phyloP scores from a whole-genome alignment of 148 eudicot species.

The Rhododendron vialii region DNA sequence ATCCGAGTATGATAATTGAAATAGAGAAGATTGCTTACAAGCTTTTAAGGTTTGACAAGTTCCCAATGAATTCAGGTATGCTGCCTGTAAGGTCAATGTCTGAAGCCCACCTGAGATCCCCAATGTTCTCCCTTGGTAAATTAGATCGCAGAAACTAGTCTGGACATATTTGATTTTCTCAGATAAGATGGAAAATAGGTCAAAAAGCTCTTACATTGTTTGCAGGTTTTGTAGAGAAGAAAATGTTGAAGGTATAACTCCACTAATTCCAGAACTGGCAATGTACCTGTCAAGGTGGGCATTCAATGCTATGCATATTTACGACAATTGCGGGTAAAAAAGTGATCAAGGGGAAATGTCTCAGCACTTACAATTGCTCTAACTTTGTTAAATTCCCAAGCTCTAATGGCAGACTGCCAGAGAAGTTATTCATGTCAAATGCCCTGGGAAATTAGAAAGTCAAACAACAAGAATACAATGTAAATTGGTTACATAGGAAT shows the following conservation, averaged over 20 bases:
- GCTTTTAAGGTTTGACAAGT: constrained; percentile 43
- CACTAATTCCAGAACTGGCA: constrained; percentile 70
- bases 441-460: constrained; percentile 35
- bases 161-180: background rate
- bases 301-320: background rate
- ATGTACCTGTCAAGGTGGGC: constrained; percentile 41
- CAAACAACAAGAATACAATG: background rate
- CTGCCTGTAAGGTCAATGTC: constrained; percentile 56
- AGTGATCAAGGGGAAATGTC: background rate
- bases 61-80: constrained; percentile 67
- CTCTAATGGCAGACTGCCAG: constrained; percentile 73
- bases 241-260: constrained; percentile 60
- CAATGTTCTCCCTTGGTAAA: background rate
- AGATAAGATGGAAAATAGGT: constrained; percentile 2
- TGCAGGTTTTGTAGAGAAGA: constrained; percentile 45
- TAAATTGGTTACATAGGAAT: background rate
- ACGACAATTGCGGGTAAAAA: background rate
- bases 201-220: constrained; percentile 39
- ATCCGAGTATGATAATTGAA: background rate
- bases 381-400: constrained; percentile 55
- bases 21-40: constrained; percentile 26
- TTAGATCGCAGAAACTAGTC: background rate
- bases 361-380: constrained; percentile 50
- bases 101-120: constrained; percentile 65
- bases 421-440: constrained; percentile 52